Conservation (phyloP, 768 basidiomycete genomes). For the Peribolospora baueri region DNA sequence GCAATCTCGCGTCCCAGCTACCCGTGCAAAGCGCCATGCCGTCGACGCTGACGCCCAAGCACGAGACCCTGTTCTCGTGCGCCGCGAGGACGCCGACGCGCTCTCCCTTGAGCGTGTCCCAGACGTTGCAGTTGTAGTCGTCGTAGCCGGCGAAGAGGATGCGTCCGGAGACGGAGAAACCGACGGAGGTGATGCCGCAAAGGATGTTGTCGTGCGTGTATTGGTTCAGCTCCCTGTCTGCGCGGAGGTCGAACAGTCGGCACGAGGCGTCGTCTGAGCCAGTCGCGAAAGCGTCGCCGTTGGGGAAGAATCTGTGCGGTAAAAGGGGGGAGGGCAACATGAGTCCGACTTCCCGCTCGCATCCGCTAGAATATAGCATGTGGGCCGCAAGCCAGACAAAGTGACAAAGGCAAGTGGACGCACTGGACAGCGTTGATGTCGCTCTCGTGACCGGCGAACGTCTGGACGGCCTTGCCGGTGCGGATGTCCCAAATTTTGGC, state of each 20-base stretch:
- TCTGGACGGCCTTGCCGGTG: constrained; percentile 89
- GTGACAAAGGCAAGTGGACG: constrained; percentile 20
- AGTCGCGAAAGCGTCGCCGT: constrained; percentile 94
- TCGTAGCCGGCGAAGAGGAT: constrained; percentile 97
- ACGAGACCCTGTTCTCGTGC: constrained; percentile 93
- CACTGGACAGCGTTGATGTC: constrained; percentile 98
- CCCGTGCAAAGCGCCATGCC: constrained; percentile 98
- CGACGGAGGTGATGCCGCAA: constrained; percentile 95
- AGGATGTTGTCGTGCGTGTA: constrained; percentile 98
- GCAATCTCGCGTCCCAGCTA: constrained; percentile 75
- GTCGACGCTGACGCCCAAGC: constrained; percentile 81
- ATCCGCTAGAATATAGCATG: background rate
- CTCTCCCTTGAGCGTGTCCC: constrained; percentile 97
- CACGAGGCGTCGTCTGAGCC: constrained; percentile 98
- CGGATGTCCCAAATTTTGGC: constrained; percentile 99
- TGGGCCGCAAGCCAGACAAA: background rate
- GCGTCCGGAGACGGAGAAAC: constrained; percentile 90
- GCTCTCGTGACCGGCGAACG: constrained; percentile 92
- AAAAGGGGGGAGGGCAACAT: background rate
- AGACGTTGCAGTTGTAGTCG: constrained; percentile 99
- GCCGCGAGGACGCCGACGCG: constrained; percentile 91
- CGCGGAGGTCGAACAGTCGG: constrained; percentile 89
- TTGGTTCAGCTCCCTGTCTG: constrained; percentile 84
- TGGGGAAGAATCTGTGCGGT: constrained; percentile 73
- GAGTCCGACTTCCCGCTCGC: background rate